These are phyloP conservation scores for Pythium dissotocum DNA, from an alignment of 352 stramenopile species.

Conservation along the genomic window DNA sequence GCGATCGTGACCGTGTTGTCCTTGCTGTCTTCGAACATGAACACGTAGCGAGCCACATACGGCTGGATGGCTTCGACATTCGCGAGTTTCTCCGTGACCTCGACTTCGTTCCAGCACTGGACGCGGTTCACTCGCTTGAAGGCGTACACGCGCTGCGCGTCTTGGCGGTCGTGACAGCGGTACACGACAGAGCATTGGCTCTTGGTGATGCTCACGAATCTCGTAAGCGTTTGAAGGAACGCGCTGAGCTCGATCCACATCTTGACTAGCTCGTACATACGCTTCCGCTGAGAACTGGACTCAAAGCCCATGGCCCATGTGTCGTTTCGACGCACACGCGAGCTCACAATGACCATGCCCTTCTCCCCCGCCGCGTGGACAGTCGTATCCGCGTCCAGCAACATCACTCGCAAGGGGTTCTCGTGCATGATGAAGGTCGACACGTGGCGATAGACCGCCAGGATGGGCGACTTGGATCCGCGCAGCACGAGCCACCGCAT, in stretches of 20 bases:
- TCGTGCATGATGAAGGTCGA: conserved; percentile 34
- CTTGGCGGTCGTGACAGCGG: conserved; percentile 39
- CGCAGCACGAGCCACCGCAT: conserved; percentile 59
- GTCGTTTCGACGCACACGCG: conserved; percentile 52
- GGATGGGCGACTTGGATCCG: conserved; percentile 57
- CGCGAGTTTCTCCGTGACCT: conserved; percentile 44
- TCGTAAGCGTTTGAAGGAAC: conserved; percentile 51
- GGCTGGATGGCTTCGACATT: conserved; percentile 38
- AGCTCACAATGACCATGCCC: conserved; percentile 50
- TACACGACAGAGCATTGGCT: conserved; percentile 60
- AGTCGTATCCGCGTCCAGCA: conserved; percentile 49
- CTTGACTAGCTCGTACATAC: conserved; percentile 54
- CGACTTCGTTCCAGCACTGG: conserved; percentile 41
- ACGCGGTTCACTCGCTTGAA: conserved; percentile 50
- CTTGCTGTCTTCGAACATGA: conserved; percentile 59
- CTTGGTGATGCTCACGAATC: conserved; percentile 48
- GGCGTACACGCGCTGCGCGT: conserved; percentile 34
- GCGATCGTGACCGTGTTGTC: conserved; percentile 52
- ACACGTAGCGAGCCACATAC: conserved; percentile 52
- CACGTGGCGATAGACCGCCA: conserved; percentile 52
- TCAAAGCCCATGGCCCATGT: conserved; percentile 55
- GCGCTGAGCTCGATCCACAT: conserved; percentile 55
- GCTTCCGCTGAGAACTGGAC: conserved; percentile 38
- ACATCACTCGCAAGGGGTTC: conserved; percentile 50
- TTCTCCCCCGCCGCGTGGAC: conserved; percentile 47